Percentiles rank a stretch among this genome's conserved stretches.
These are phyloP conservation scores for Hippophae rhamnoides DNA, from an alignment of 306 rosid species.

Conservation along the genomic window DNA sequence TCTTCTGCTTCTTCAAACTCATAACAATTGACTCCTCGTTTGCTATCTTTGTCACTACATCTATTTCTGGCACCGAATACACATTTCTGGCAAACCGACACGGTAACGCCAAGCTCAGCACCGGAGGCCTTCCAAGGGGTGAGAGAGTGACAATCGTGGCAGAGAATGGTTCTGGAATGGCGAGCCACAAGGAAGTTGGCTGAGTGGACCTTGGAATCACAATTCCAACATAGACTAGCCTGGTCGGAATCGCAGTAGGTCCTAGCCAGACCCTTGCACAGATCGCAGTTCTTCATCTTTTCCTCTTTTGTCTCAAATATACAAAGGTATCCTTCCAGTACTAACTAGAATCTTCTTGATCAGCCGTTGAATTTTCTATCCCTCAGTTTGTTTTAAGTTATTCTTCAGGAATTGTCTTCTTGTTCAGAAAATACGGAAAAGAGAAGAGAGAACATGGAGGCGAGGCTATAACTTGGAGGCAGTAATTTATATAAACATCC, in stretches of 20 bases:
- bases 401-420: too few relatives aligned
- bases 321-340: background rate
- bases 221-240: constrained; percentile 71
- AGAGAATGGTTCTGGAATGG: constrained; percentile 58
- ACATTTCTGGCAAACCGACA: constrained; percentile 49
- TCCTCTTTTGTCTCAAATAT: constrained; percentile 1
- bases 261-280: constrained; percentile 52
- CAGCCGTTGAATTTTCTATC: too few relatives aligned
- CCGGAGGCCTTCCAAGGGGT: constrained; percentile 83
- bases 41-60: constrained; percentile 26
- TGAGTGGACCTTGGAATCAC: constrained; percentile 67
- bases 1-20: constrained; percentile 9
- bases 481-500: too few relatives aligned
- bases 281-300: constrained; percentile 60
- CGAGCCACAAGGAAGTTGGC: constrained; percentile 72
- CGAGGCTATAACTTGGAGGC: too few relatives aligned
- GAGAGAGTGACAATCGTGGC: constrained; percentile 54
- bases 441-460: too few relatives aligned
- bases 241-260: constrained; percentile 68
- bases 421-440: too few relatives aligned
- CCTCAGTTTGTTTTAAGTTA: too few relatives aligned
- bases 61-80: constrained; percentile 19
- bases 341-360: background rate
- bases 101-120: constrained; percentile 45
- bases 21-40: constrained; percentile 32